Evolutionary conservation across 306 rosid genomes (phyloP).

Genomic region (Trifolium pratense): DNA sequence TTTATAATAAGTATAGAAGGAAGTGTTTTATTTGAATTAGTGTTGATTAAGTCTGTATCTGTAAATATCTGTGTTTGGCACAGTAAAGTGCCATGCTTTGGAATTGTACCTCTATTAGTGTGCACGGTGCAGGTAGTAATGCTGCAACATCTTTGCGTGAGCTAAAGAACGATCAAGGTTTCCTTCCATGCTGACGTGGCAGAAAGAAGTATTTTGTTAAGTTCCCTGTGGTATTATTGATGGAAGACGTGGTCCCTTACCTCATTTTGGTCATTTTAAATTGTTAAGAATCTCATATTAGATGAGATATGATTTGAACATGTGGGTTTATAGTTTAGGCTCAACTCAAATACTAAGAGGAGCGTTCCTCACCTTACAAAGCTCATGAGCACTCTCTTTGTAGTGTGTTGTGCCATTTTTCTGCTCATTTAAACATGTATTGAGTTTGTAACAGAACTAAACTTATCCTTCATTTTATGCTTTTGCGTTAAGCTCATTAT

Average conservation of each 20-base stretch:
- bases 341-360: too few species aligned
- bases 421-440: too few species aligned
- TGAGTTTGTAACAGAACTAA: too few species aligned
- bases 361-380: too few species aligned
- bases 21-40: not conserved
- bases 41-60: not conserved
- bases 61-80: not conserved
- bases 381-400: too few species aligned
- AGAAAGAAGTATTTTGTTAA: not conserved
- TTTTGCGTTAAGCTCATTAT: too few species aligned
- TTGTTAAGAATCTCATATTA: not conserved
- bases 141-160: not conserved
- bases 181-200: not conserved
- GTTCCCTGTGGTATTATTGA: not conserved
- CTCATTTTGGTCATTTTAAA: not conserved
- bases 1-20: not conserved
- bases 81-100: not conserved
- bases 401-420: too few species aligned
- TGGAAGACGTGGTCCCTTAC: not conserved
- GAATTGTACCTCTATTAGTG: not conserved
- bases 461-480: too few species aligned
- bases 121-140: not conserved
- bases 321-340: too few species aligned
- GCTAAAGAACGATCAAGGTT: not conserved
- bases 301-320: not conserved